Evolutionary conservation across 1,284 basidiomycete species (phyloP), one percentile per base, ranked within the genome.

Genomic region (Trametes versicolor): DNA sequence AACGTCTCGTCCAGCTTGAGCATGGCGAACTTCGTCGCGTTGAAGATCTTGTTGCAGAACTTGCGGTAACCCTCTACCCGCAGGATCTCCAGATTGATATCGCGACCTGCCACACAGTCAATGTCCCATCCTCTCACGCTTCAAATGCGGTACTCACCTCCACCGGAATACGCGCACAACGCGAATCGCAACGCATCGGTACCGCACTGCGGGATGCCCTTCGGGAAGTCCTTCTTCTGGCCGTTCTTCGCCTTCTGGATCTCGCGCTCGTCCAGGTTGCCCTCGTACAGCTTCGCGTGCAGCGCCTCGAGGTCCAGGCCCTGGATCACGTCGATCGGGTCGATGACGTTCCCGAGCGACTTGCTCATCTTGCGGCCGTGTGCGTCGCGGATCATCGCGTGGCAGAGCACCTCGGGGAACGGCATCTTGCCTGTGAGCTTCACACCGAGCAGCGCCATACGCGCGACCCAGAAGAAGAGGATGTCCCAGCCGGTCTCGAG

Each of bases 21-120:
- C 90, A 98, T 95, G 32, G 96, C 97, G 74, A 99, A 99, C 79
- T 97, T 97, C 64, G 97, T 99, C 1, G 98, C 98, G 77, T 99
- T 99, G 88, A 98, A 99, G 34, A 99, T 91, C 84, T 99, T 99
- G 85, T 99, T 99, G 84, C 98, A 99, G 85, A 99, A 98, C 80
- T 99, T 99, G 78, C 98, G 90, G 81, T 99, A 99, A 7, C 97
- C 97, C 81, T 99, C 97, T n/a, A 99, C 96, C 67, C 96, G 92
- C 68, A 95, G 80, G 73, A 99, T 97, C 78, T 99, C 97, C 68
- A 99, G 82, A 79, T 98, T 97, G 81, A 98, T 97, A 77, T 98
- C 96, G 60, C 96, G 92, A 36, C 93, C 94, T 93, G 61, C 8
- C 23, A n/a, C 1, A n/a, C 5, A 19, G 47, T 50, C 17, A 54